Evolutionary conservation across 2,329 filamentous ascomycete genomes (phyloP), one percentile per base, ranked within the genome.

Genomic region (Cladorrhinum sp.): DNA sequence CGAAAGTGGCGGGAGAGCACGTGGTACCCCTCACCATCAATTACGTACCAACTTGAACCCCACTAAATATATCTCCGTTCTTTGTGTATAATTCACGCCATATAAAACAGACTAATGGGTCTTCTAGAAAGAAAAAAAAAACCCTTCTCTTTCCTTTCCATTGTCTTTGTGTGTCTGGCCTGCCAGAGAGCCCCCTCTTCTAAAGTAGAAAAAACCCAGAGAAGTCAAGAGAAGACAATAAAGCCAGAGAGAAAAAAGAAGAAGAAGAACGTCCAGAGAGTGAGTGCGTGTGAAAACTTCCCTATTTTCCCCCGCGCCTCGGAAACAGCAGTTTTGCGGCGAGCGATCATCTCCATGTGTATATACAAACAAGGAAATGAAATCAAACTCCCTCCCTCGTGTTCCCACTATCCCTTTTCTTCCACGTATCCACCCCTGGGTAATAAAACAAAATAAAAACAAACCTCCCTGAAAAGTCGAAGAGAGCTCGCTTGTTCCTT

Each of bases 1-100:
- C 67, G 67, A 68, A 67, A 66, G 59, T 66, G 64, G 64, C 67
- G 64, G 65, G 67, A 66, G 39, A 66, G 58, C 66, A 69, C 67
- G 67, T 69, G 66, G 42, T 49, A 9, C 12, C 24, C 14, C 42
- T 9, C 16, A 16, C 42, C 6, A 20, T 46, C 42, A 46, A 46
- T 51, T 51, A n/a, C n/a, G n/a, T n/a, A 51, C 5, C 20, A 18
- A 51, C 18, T 24, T 49, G 36, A 42, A 5, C 26, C 23, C 49
- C 49, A 26, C 16, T 58, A 20, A 5, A 28, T 28, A 5, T 28
- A 5, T 28, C 4, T 28, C 26, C 26, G 4, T 28, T 28, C 26
- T 28, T 28, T 28, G 4, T 28, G 4, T 28, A 9, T 36, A 14
- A 23, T 48, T 26, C 21, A 36, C 33, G 16, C 12, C 42, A 28